phyloP scores from a whole-genome alignment of 176 grass and related monocot genomes.

The Oryza nivara region DNA sequence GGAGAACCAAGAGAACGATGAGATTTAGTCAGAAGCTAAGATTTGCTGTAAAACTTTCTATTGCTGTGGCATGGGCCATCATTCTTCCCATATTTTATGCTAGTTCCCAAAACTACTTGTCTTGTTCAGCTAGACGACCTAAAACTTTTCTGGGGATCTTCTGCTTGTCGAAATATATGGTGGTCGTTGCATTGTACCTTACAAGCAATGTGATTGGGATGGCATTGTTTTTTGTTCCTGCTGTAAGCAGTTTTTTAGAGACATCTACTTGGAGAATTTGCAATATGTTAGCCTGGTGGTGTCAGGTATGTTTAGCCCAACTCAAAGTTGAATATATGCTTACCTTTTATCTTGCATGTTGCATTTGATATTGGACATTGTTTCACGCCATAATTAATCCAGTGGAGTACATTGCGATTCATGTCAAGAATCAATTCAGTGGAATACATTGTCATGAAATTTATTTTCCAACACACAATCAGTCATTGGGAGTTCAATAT shows the following conservation, averaged over 20 bases:
- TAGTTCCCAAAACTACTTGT: slow-evolving; percentile 67
- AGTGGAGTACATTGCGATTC: not conserved
- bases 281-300: slow-evolving; percentile 90
- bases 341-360: not conserved
- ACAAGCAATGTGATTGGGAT: slow-evolving; percentile 78
- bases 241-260: slow-evolving; percentile 78
- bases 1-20: slow-evolving; percentile 74
- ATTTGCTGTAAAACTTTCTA: slow-evolving; percentile 75
- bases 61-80: slow-evolving; percentile 69
- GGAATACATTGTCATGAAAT: not conserved
- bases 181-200: slow-evolving; percentile 77
- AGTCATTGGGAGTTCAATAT: not conserved
- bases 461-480: slow-evolving; percentile 9
- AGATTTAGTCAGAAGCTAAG: slow-evolving; percentile 70
- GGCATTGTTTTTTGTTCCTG: slow-evolving; percentile 93
- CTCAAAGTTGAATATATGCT: not conserved
- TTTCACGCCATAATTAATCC: slow-evolving; percentile 12
- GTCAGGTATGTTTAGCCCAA: slow-evolving; percentile 59
- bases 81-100: slow-evolving; percentile 78
- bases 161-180: slow-evolving; percentile 89
- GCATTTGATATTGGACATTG: slow-evolving; percentile 27
- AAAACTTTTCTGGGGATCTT: slow-evolving; percentile 64
- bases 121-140: slow-evolving; percentile 66
- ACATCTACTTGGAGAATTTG: slow-evolving; percentile 76
- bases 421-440: slow-evolving; percentile 11